phyloP scores from a whole-genome alignment of 2,329 filamentous ascomycete species.

The Colletotrichum falcatum region DNA sequence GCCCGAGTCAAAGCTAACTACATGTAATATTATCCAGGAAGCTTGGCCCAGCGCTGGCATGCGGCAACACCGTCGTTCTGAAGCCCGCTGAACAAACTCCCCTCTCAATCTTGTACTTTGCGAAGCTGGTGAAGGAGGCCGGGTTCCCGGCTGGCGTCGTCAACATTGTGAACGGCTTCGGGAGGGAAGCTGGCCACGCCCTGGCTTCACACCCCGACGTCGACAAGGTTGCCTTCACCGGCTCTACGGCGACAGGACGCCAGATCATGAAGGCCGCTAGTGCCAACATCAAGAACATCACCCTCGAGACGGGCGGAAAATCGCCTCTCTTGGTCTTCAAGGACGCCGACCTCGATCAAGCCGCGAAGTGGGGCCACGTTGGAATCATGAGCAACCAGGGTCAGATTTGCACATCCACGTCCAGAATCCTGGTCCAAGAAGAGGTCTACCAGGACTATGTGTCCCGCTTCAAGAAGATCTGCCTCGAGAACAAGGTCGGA shows the following conservation, averaged over 20 bases:
- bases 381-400: slow-evolving; percentile 72
- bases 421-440: slow-evolving; percentile 73
- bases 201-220: slow-evolving; percentile 76
- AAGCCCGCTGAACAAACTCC: slow-evolving; percentile 78
- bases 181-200: slow-evolving; percentile 74
- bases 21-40: slow-evolving; percentile 80
- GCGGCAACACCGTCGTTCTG: slow-evolving; percentile 72
- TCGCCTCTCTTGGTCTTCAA: slow-evolving; percentile 73
- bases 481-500: slow-evolving; percentile 72
- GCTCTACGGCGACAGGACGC: slow-evolving; percentile 77
- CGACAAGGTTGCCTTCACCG: slow-evolving; percentile 84
- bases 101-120: slow-evolving; percentile 73
- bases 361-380: slow-evolving; percentile 68
- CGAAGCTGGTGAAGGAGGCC: slow-evolving; percentile 75
- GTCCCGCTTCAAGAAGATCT: slow-evolving; percentile 68
- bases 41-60: slow-evolving; percentile 76
- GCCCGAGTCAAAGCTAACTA: background rate
- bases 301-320: slow-evolving; percentile 76
- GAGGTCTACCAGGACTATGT: slow-evolving; percentile 73
- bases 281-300: slow-evolving; percentile 74
- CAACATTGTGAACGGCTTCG: slow-evolving; percentile 80
- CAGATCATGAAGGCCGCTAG: slow-evolving; percentile 82
- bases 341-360: slow-evolving; percentile 75
- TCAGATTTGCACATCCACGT: slow-evolving; percentile 75
- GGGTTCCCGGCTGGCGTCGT: slow-evolving; percentile 84